Evolutionary conservation across 2,329 filamentous ascomycete genomes (phyloP).

Genomic region (Aphanocladium album): DNA sequence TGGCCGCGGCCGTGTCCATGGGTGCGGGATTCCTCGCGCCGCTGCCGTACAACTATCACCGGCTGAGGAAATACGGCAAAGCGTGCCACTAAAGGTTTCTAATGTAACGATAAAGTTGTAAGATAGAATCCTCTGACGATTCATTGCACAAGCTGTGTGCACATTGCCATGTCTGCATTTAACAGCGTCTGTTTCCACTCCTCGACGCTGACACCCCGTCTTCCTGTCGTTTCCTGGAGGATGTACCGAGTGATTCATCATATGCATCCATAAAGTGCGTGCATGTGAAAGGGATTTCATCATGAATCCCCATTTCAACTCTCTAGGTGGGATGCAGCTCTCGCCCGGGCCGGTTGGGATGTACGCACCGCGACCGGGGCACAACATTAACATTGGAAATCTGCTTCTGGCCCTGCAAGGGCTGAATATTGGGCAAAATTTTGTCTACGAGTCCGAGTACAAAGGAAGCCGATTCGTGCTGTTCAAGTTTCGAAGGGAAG

Average conservation of each 20-base stretch:
- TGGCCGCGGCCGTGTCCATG: constrained; percentile 41
- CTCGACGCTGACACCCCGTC: not conserved
- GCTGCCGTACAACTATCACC: constrained; percentile 48
- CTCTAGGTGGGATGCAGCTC: not conserved
- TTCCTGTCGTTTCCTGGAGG: not conserved
- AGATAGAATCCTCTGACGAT: not conserved
- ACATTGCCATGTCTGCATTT: not conserved
- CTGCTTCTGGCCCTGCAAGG: not conserved
- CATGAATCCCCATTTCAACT: not conserved
- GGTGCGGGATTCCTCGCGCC: constrained; percentile 43
- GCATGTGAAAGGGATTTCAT: too few relatives aligned
- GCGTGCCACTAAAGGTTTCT: constrained; percentile 34
- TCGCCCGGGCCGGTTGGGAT: too few relatives aligned
- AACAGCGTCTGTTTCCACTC: not conserved
- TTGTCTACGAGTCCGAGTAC: not conserved
- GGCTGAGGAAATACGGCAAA: constrained; percentile 44
- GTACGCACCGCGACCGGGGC: not conserved
- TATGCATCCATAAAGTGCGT: too few relatives aligned
- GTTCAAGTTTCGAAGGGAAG: not conserved
- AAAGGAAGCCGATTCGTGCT: not conserved
- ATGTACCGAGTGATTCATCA: not conserved
- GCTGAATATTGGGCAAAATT: not conserved
- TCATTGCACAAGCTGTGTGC: not conserved
- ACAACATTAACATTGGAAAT: not conserved
- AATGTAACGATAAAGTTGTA: not conserved